Conservation (phyloP, 495 filamentous ascomycete genomes). For the Hyaloscypha finlandica region DNA sequence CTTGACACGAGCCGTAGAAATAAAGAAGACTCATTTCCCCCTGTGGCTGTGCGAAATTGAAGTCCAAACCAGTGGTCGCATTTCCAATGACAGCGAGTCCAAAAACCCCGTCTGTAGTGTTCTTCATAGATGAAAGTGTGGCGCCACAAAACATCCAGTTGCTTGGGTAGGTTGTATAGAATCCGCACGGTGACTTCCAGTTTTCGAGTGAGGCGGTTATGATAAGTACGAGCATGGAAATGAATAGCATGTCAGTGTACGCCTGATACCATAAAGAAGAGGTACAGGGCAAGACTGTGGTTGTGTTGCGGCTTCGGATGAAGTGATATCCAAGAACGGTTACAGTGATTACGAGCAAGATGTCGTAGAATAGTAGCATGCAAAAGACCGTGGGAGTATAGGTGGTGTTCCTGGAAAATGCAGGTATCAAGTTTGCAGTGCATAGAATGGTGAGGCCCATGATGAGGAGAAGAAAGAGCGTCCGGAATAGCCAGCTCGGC, state of each 20-base stretch:
- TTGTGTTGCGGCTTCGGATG: slow-evolving; percentile 13
- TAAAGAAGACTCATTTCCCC: too few relatives aligned
- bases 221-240: slow-evolving; percentile 19
- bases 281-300: slow-evolving; percentile 28
- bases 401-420: too few relatives aligned
- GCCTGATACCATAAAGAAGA: slow-evolving; percentile 25
- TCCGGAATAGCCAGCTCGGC: slow-evolving; percentile 25
- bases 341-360: slow-evolving; percentile 17
- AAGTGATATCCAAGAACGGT: slow-evolving; percentile 20
- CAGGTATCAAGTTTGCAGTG: slow-evolving; percentile 22
- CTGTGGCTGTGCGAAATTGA: too few relatives aligned
- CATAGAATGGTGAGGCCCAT: slow-evolving; percentile 26
- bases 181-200: slow-evolving; percentile 24
- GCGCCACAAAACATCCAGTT: not conserved
- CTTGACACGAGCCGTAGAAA: too few relatives aligned
- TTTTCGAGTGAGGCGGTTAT: slow-evolving; percentile 26
- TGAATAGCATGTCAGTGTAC: slow-evolving; percentile 24
- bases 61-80: too few relatives aligned
- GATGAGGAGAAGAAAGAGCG: slow-evolving; percentile 30
- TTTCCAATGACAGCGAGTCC: not conserved
- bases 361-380: slow-evolving; percentile 22
- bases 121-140: not conserved
- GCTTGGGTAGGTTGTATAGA: slow-evolving; percentile 25
- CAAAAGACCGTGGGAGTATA: slow-evolving; percentile 16
- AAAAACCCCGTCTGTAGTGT: not conserved